Conservation (phyloP, 805 yeast genomes). For the Helenozyma rhizophorensis region DNA sequence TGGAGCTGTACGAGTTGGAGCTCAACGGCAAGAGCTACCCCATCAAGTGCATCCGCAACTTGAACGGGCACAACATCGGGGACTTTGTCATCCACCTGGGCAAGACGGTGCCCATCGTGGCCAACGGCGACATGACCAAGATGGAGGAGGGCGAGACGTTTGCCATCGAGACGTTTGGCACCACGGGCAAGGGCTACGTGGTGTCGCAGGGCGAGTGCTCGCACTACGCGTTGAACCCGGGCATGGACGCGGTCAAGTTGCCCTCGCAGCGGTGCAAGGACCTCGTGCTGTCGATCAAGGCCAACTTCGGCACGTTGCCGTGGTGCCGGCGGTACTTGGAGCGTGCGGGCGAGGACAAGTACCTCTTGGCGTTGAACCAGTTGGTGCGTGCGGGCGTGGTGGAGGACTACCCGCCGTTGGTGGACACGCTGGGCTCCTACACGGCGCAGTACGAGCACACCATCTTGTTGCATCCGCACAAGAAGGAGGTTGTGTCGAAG, state of each 20-base stretch:
- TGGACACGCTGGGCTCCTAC: slow-evolving; percentile 76
- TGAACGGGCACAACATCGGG: slow-evolving; percentile 90
- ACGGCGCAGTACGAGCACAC: slow-evolving; percentile 98
- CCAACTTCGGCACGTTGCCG: slow-evolving; percentile 89
- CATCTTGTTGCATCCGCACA: slow-evolving; percentile 79
- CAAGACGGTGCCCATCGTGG: slow-evolving; percentile 93
- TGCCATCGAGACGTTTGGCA: slow-evolving; percentile 97
- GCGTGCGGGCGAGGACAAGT: slow-evolving; percentile 86
- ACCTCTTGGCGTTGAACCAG: slow-evolving; percentile 78
- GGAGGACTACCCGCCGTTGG: slow-evolving; percentile 90
- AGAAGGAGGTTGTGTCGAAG: slow-evolving; percentile 89
- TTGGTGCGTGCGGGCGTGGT: slow-evolving; percentile 84
- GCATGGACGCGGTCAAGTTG: slow-evolving; percentile 34
- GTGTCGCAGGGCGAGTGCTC: slow-evolving; percentile 86
- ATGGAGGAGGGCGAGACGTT: slow-evolving; percentile 99
- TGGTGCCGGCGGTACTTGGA: slow-evolving; percentile 96
- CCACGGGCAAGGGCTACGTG: slow-evolving; percentile 94
- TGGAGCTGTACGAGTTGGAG: slow-evolving; percentile 95
- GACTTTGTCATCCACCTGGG: slow-evolving; percentile 89
- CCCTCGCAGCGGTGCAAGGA: slow-evolving; percentile 67
- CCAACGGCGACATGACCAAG: slow-evolving; percentile 88
- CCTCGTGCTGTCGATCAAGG: slow-evolving; percentile 65
- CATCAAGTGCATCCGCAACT: slow-evolving; percentile 83
- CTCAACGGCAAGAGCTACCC: slow-evolving; percentile 81
- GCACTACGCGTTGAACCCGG: slow-evolving; percentile 73